These are phyloP conservation scores for Ophiobolus disseminans DNA, from an alignment of 2,329 filamentous ascomycete species.

Conservation along the genomic window DNA sequence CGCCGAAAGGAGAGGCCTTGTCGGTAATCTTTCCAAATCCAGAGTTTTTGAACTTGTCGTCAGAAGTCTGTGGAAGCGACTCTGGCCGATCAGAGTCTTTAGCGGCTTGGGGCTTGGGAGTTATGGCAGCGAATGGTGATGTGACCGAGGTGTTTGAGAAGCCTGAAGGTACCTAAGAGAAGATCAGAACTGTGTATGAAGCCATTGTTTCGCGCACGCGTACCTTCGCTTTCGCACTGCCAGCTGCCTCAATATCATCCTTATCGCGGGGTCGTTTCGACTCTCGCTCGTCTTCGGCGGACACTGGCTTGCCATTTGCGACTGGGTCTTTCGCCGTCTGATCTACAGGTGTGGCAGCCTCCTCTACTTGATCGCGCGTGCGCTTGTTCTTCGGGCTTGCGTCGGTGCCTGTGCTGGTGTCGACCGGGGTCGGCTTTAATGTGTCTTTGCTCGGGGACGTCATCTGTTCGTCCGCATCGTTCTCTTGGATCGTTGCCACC, in stretches of 20 bases:
- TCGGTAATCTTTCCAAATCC: conserved; percentile 54
- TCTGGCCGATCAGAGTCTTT: conserved; percentile 26
- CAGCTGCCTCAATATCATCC: conserved; percentile 27
- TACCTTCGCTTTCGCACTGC: conserved; percentile 33
- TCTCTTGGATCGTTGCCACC: conserved; percentile 38
- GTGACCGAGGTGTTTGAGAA: conserved; percentile 55
- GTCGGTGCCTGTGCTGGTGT: conserved; percentile 15
- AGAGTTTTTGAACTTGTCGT: conserved; percentile 60
- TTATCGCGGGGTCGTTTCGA: conserved; percentile 48
- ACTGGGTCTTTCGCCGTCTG: conserved; percentile 18
- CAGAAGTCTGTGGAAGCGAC: conserved; percentile 47
- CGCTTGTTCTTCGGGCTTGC: conserved; percentile 60
- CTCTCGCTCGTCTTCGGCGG: conserved; percentile 40
- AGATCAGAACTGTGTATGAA: too few relatives aligned
- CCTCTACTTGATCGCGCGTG: conserved; percentile 46
- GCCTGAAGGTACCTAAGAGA: conserved; percentile 40
- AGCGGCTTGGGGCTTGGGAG: conserved; percentile 43
- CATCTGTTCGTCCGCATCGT: conserved; percentile 40
- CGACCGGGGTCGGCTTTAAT: conserved; percentile 6
- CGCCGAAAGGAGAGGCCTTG: conserved; percentile 46
- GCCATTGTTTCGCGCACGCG: too few relatives aligned
- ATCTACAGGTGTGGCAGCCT: conserved; percentile 14
- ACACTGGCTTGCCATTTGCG: conserved; percentile 20
- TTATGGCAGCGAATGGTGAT: conserved; percentile 58
- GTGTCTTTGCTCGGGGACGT: conserved; percentile 23